Conservation (phyloP, 371 early-diverging fungal species). For the Syncephalastrum racemosum region DNA sequence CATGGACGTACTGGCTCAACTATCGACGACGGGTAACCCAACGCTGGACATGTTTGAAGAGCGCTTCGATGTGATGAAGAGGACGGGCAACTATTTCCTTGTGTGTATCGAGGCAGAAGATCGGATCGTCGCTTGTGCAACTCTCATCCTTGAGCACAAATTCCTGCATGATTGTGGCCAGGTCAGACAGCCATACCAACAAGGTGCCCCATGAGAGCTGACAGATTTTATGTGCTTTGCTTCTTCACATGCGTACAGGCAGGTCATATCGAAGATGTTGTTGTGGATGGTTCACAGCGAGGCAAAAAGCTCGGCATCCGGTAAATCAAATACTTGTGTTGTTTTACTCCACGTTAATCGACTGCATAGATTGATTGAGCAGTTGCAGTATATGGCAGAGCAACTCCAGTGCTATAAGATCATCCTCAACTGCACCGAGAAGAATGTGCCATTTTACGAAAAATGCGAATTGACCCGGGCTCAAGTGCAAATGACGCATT, state of each 20-base stretch:
- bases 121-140: conserved; percentile 86
- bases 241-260: conserved; percentile 25
- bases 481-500: conserved; percentile 83
- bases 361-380: conserved; percentile 54
- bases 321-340: conserved; percentile 7
- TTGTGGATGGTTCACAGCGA: conserved; percentile 83
- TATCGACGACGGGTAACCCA: conserved; percentile 11
- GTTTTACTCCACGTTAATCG: not conserved
- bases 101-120: conserved; percentile 71
- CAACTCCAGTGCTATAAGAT: conserved; percentile 72
- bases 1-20: conserved; percentile 7
- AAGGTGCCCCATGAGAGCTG: not conserved
- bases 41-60: conserved; percentile 53
- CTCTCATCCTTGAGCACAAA: conserved; percentile 92
- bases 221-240: not conserved
- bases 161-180: conserved; percentile 82
- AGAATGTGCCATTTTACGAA: conserved; percentile 90
- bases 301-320: conserved; percentile 77
- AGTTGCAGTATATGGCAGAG: conserved; percentile 56
- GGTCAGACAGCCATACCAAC: conserved; percentile 51
- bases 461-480: conserved; percentile 90
- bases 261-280: conserved; percentile 89
- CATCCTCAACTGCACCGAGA: conserved; percentile 82
- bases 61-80: conserved; percentile 65
- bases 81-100: conserved; percentile 61